Base-by-base conservation (phyloP, 805 yeast genomes). In the Saturnispora saitoi region DNA sequence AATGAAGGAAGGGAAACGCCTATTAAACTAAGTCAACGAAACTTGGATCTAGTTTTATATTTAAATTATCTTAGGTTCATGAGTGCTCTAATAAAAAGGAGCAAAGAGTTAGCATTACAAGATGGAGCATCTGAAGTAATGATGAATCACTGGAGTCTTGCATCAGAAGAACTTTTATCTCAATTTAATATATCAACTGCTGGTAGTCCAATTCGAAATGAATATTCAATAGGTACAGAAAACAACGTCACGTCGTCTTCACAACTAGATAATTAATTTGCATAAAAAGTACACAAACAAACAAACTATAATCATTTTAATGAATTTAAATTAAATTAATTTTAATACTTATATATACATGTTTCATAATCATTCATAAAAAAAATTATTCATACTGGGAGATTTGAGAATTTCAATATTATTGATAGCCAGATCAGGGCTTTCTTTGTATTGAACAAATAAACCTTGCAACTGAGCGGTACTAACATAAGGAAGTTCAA, bases 381-480 rank as follows among this genome's bases (percentile, higher is more conserved):
- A 64, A 34, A 62, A 63, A 46, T 54, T 61, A 43, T 63, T 63
- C 58, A 63, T 54, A 43, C 57, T 62, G 10, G 70, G 68, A n/a
- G 59, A 52, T 45, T 62, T 65, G 53, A 77, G 64, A 2, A 73
- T 65, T 34, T 66, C 74, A 14, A 86, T 75, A 81, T 82, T 84
- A 12, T 68, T 68, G 26, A 90, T 66, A 0, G 98, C 96, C 4
- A 76, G 76, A 31, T 75, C 73, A 0, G 98, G 95, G 51, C 81
- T 82, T 50, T 83, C 77, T 65, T 93, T 93, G 67, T 87, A 86
- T 69, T 86, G 86, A 2, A 93, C 96, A 70, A 93, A 93, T 45
- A 93, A 72, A 0, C 99, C 99, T 64, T 93, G 99, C 50, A 93
- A 71, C 61, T 88, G 96, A 0, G 99, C 99, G 0, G 98, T 89